These are phyloP conservation scores for Aspergillus neoniger DNA, from an alignment of 2,329 filamentous ascomycete genomes.

Conservation along the genomic window DNA sequence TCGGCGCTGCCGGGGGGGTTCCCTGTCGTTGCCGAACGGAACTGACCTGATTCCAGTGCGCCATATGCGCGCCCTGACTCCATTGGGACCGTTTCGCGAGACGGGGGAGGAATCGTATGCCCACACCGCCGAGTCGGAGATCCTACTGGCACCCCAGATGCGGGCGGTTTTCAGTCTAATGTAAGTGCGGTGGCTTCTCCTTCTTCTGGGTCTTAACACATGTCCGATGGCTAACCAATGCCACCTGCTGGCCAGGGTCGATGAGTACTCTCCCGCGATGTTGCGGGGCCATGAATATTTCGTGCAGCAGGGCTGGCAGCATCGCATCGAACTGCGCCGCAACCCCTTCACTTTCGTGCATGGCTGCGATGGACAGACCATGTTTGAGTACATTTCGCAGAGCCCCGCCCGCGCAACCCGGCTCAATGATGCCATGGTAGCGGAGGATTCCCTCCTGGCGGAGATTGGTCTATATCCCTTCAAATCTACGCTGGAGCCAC, in stretches of 20 bases:
- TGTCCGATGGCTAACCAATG: background rate
- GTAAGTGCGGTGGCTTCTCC: constrained; percentile 1
- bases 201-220: too few relatives aligned
- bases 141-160: constrained; percentile 19
- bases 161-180: constrained; percentile 16
- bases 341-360: constrained; percentile 23
- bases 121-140: constrained; percentile 24
- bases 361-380: constrained; percentile 20
- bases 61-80: constrained; percentile 23
- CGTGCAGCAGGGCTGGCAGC: constrained; percentile 18
- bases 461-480: constrained; percentile 28
- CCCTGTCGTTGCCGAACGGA: background rate
- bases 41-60: constrained; percentile 14
- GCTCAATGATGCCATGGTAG: constrained; percentile 18
- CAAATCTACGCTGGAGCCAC: constrained; percentile 12
- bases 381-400: constrained; percentile 21
- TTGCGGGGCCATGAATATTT: constrained; percentile 21
- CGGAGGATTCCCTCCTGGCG: constrained; percentile 16
- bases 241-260: constrained; percentile 9
- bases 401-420: constrained; percentile 13
- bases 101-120: constrained; percentile 22
- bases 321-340: constrained; percentile 14
- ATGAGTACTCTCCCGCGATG: constrained; percentile 17
- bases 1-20: background rate
- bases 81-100: constrained; percentile 22